A percentile compares a stretch with the other conserved stretches of the same genome.
These are phyloP conservation scores for Quercus robur DNA, from an alignment of 306 rosid species.

Conservation along the genomic window DNA sequence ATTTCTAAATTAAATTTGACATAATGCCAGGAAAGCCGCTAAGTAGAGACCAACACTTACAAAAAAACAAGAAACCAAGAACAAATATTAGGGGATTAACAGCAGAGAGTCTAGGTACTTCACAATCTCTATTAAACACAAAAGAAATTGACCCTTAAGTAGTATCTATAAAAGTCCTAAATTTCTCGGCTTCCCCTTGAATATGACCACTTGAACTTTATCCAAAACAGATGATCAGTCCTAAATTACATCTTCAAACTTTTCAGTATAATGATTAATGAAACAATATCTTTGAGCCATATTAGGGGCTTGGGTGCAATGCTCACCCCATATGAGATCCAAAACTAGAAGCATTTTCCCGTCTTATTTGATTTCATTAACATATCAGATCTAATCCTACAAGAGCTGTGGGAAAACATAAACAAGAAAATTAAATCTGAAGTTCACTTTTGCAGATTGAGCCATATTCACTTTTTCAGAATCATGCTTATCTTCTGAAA, in stretches of 20 bases:
- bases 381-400: neutral
- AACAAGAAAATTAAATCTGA: neutral
- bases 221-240: neutral
- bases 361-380: neutral
- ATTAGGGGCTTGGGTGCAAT: neutral
- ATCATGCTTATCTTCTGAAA: constrained; percentile 5
- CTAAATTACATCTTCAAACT: neutral
- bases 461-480: constrained; percentile 1
- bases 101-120: neutral
- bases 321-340: neutral
- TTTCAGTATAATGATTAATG: neutral
- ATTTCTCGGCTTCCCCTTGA: neutral
- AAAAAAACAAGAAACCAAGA: neutral
- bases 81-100: neutral
- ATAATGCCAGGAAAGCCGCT: neutral
- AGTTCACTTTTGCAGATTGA: neutral
- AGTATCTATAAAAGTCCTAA: neutral
- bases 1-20: neutral
- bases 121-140: neutral
- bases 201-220: neutral
- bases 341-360: constrained; percentile 10
- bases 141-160: neutral
- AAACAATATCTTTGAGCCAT: neutral
- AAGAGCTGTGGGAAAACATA: neutral
- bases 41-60: neutral